phyloP scores from a whole-genome alignment of 495 filamentous ascomycete genomes.

The Parachaetomium inaequale region DNA sequence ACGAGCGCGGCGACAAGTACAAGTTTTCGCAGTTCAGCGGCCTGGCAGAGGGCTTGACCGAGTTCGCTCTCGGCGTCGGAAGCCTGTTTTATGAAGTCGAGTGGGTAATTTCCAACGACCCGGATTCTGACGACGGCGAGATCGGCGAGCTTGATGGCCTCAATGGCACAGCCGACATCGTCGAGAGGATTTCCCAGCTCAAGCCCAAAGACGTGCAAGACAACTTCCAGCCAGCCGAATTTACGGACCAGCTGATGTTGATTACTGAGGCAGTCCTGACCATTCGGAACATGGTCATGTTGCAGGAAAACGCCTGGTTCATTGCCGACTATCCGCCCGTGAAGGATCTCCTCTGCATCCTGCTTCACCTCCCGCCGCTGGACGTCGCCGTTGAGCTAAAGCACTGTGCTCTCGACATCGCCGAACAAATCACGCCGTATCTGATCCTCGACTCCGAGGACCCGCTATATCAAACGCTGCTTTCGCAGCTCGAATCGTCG shows the following conservation, averaged over 20 bases:
- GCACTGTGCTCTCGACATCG: conserved; percentile 88
- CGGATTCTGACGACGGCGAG: conserved; percentile 48
- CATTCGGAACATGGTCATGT: conserved; percentile 87
- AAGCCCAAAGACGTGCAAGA: conserved; percentile 55
- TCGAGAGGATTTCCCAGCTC: conserved; percentile 61
- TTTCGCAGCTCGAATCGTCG: conserved; percentile 62
- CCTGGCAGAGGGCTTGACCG: conserved; percentile 82
- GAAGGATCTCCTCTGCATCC: conserved; percentile 75
- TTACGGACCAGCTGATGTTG: conserved; percentile 64
- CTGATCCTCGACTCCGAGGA: conserved; percentile 66
- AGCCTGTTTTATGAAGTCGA: conserved; percentile 74
- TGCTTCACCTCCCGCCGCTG: conserved; percentile 71
- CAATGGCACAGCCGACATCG: conserved; percentile 69
- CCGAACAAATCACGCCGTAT: conserved; percentile 83
- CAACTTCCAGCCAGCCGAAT: conserved; percentile 69
- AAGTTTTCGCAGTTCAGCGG: conserved; percentile 89
- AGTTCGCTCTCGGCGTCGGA: conserved; percentile 71
- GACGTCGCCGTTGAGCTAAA: conserved; percentile 79
- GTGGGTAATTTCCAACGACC: conserved; percentile 72
- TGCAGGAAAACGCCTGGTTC: conserved; percentile 82
- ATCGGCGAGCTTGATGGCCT: conserved; percentile 65
- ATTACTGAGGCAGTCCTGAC: conserved; percentile 85
- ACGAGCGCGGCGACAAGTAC: conserved; percentile 91
- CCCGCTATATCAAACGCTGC: conserved; percentile 72
- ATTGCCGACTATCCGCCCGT: conserved; percentile 68